phyloP scores from a whole-genome alignment of 331 rosid genomes.

The Phaseolus coccineus region DNA sequence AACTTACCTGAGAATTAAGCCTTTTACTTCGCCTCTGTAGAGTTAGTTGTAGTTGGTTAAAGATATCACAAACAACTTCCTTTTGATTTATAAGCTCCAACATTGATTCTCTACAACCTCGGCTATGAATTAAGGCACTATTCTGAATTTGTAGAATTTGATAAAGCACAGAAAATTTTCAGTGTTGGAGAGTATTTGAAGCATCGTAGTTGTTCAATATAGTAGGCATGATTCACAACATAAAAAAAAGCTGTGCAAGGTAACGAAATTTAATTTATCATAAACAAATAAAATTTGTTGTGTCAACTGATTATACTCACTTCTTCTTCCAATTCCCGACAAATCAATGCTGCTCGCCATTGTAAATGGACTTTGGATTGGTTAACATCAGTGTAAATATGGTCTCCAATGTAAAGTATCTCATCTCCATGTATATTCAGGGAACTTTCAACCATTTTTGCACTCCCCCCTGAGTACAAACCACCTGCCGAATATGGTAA shows the following conservation, averaged over 20 bases:
- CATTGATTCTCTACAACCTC: constrained; percentile 56
- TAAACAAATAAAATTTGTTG: background rate
- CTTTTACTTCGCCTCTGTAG: constrained; percentile 57
- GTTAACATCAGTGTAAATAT: constrained; percentile 71
- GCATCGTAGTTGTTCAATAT: background rate
- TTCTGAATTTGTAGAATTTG: constrained; percentile 56
- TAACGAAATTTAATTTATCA: background rate
- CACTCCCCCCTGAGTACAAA: constrained; percentile 73
- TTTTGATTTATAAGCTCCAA: constrained; percentile 71
- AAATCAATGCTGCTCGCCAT: constrained; percentile 41
- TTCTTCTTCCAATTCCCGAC: constrained; percentile 22
- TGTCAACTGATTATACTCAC: background rate
- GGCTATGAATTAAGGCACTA: constrained; percentile 58
- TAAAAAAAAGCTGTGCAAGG: background rate
- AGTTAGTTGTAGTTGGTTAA: constrained; percentile 76
- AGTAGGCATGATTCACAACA: constrained; percentile 5
- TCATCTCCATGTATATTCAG: constrained; percentile 74
- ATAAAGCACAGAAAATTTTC: constrained; percentile 29
- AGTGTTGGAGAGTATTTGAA: constrained; percentile 18
- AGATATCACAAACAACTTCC: constrained; percentile 70
- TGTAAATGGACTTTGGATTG: constrained; percentile 72
- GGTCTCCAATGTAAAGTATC: constrained; percentile 76
- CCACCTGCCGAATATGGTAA: constrained; percentile 58
- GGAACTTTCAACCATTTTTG: constrained; percentile 71
- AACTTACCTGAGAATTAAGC: constrained; percentile 70